A percentile compares a stretch with the other conserved stretches of the same genome.
Evolutionary conservation across 768 basidiomycete species (phyloP).

Genomic region (Cyclocybe cylindracea): DNA sequence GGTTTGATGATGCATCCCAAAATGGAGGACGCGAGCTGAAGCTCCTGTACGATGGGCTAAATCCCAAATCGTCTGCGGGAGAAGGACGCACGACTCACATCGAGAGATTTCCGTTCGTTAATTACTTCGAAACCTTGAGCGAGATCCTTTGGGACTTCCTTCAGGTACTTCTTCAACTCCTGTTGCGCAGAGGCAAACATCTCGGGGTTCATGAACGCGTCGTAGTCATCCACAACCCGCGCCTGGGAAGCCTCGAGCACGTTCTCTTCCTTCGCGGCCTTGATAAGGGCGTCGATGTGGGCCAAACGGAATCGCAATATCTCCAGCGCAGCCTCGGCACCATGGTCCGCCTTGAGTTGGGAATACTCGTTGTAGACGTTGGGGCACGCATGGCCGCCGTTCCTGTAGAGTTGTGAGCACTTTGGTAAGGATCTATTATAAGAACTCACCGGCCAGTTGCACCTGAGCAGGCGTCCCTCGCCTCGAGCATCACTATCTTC

Average conservation of each 20-base stretch:
- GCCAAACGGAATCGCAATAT: conserved; percentile 63
- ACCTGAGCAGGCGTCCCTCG: conserved; percentile 73
- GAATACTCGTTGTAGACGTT: conserved; percentile 60
- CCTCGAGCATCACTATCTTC: conserved; percentile 77
- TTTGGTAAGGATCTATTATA: background rate
- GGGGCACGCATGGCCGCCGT: conserved; percentile 71
- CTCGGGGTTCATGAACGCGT: conserved; percentile 49
- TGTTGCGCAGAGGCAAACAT: conserved; percentile 44
- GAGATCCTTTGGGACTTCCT: conserved; percentile 52
- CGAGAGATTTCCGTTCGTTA: conserved; percentile 27
- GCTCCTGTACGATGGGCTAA: conserved; percentile 35
- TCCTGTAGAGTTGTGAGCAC: conserved; percentile 37
- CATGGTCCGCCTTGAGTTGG: conserved; percentile 44
- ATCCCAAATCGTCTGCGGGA: background rate
- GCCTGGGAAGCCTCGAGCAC: conserved; percentile 55
- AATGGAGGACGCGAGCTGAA: conserved; percentile 45
- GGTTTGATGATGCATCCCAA: conserved; percentile 52
- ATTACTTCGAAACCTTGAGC: conserved; percentile 33
- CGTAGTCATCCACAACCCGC: conserved; percentile 57
- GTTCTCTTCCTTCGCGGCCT: conserved; percentile 53
- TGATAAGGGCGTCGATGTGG: conserved; percentile 51
- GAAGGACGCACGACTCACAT: conserved; percentile 21
- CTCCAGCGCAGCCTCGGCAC: conserved; percentile 45
- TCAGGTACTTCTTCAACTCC: conserved; percentile 43
- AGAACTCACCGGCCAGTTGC: conserved; percentile 51